Base-by-base conservation (phyloP, 495 filamentous ascomycete species). In the Aspergillus campestris region DNA sequence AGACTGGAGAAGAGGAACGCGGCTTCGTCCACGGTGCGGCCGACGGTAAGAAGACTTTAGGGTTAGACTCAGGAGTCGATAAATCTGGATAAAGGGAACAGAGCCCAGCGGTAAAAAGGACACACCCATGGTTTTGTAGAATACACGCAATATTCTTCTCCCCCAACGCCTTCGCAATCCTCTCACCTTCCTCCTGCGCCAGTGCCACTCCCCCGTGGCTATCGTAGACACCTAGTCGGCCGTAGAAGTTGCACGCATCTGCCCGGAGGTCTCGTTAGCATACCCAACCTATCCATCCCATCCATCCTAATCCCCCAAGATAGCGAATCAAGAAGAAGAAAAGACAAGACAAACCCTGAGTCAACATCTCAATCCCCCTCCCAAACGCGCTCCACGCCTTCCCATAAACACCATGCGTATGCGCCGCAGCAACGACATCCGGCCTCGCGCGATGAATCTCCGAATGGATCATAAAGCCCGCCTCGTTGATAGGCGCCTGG, bases 1-100 rank as follows among this genome's bases (percentile, higher is more conserved):
- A 86, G 61, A 50, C 75, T 79, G 14, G 79, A 67, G 50, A 83
- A 84, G 66, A 82, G 80, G 51, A 81, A 83, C 1, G 79, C 81
- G 0, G 81, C 82, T 49, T 81, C 81, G 46, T 84, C 82, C 10
- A 86, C 77, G 8, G 73, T 81, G 8, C 66, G 63, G 5, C 82
- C 81, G 1, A 81, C 78, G 12, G 82, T 84, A 10, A 84, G 56
- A 18, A 85, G 62, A 24, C 18, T 24, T 1, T 24, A 4, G 18
- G 18, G 18, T 24, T 24, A 24, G n/a, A n/a, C n/a, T n/a, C n/a
- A n/a, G n/a, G n/a, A n/a, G n/a, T n/a, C n/a, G n/a, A n/a, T n/a
- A n/a, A n/a, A n/a, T n/a, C n/a, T n/a, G n/a, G n/a, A n/a, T n/a
- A n/a, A n/a, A n/a, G n/a, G n/a, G n/a, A n/a, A n/a, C n/a, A n/a